Percentiles rank a stretch among this genome's conserved stretches.
Conservation (phyloP, 208 protist genomes). For the Novymonas esmeraldas region DNA sequence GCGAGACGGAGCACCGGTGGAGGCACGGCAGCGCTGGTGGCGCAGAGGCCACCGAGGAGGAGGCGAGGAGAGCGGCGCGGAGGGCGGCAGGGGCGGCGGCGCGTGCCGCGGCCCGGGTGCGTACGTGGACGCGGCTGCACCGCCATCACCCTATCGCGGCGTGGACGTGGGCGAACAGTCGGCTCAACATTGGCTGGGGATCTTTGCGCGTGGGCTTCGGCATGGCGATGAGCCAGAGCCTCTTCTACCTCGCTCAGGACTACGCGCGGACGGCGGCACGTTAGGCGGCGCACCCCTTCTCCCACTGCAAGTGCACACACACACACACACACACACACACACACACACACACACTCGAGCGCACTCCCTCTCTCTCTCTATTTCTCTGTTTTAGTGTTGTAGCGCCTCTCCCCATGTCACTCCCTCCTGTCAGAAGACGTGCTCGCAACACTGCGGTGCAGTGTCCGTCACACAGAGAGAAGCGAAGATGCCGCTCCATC, state of each 20-base stretch:
- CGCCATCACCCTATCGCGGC: slow-evolving; percentile 67
- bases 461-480: too few relatives aligned
- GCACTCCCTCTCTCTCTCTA: not conserved
- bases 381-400: too few relatives aligned
- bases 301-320: not conserved
- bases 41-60: not conserved
- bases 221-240: slow-evolving; percentile 85
- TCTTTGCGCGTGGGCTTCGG: slow-evolving; percentile 87
- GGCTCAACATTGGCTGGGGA: slow-evolving; percentile 91
- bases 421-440: too few relatives aligned
- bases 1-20: slow-evolving; percentile 32
- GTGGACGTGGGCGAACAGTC: slow-evolving; percentile 80
- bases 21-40: not conserved
- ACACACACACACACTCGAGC: not conserved
- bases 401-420: too few relatives aligned
- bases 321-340: not conserved
- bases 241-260: slow-evolving; percentile 82
- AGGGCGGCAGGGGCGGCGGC: not conserved
- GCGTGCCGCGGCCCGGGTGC: slow-evolving; percentile 2
- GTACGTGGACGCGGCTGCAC: slow-evolving; percentile 22
- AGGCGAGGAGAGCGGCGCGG: not conserved
- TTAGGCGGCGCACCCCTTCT: not conserved
- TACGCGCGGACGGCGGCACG: slow-evolving; percentile 8
- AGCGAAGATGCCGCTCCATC: too few relatives aligned
- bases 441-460: too few relatives aligned